Conservation (phyloP, 1,139 yeast genomes). For the Saccharomycopsis hybrid region DNA sequence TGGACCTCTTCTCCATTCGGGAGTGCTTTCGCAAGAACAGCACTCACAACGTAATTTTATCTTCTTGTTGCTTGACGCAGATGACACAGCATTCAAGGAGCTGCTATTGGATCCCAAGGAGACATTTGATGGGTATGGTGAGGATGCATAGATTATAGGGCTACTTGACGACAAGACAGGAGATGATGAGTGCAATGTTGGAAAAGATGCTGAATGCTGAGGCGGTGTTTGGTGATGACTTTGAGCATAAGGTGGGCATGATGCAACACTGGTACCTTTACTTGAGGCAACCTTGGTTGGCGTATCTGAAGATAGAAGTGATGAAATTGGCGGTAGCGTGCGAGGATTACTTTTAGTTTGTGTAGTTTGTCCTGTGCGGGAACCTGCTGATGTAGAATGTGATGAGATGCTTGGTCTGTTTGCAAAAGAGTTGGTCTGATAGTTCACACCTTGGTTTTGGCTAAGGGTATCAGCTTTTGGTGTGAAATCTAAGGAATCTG, state of each 20-base stretch:
- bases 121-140: background rate
- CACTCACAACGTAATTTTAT: conserved; percentile 42
- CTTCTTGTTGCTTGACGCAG: conserved; percentile 3
- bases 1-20: conserved; percentile 92
- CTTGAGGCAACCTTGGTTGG: too few species aligned
- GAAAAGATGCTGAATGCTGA: too few species aligned
- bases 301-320: background rate
- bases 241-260: too few species aligned
- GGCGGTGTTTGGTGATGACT: too few species aligned
- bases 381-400: too few species aligned
- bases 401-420: too few species aligned
- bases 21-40: conserved; percentile 76
- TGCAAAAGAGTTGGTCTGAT: too few species aligned
- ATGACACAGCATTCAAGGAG: background rate
- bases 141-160: background rate
- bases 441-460: too few species aligned
- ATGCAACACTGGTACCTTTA: too few species aligned
- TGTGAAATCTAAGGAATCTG: conserved; percentile 3
- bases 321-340: conserved; percentile 9
- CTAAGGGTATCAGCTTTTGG: background rate
- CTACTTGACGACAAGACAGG: background rate
- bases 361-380: background rate
- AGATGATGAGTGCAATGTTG: background rate
- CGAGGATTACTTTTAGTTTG: background rate
- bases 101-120: background rate